Base-by-base conservation (phyloP, 371 early-diverging fungal species). In the Gilbertella persicaria region DNA sequence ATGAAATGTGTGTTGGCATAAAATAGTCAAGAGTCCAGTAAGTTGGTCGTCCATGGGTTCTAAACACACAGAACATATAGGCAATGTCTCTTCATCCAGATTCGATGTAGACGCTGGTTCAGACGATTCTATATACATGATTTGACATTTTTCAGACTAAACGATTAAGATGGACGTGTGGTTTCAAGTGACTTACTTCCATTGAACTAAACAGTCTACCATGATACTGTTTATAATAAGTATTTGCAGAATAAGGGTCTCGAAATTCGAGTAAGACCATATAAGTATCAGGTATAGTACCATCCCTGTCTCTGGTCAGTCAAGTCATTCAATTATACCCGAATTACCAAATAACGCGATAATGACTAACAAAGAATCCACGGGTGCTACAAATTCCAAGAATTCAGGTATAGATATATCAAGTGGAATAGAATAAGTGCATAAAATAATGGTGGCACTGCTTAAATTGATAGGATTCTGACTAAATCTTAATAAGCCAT, bases 1-100 rank as follows among this genome's bases (percentile, higher is more conserved):
- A 53, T 96, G 96, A 61, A 95, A 97, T 1, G 94, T 89, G 58
- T 96, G 97, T 47, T 94, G 93, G 60, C 97, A 97, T n/a, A 93
- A 54, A 43, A 93, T 93, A 4, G 95, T 94, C 50, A 95, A 52
- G 38, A 97, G 61, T 2, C 95, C 94, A 4, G 95, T 90, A 10
- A 83, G 81, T 2, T 78, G 66, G 9, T 90, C 79, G 69, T 96
- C 96, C 86, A 97, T 86, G 9, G 92, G 76, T 56, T 96, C 96
- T 25, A 97, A 75, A 60, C 98, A 97, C 4, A 96, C 93, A 1
- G 97, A 94, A 57, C 98, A 97, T 0, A 87, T 92, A 0, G 95
- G 91, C 16, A 95, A 63, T 50, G 91, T 89, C 46, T 83, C 66
- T 0, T 46, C 37, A 23, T 64, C 45, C 10, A 33, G 10, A 17